phyloP scores from a whole-genome alignment of 208 protist genomes.

The Wallacemonas collosoma region DNA sequence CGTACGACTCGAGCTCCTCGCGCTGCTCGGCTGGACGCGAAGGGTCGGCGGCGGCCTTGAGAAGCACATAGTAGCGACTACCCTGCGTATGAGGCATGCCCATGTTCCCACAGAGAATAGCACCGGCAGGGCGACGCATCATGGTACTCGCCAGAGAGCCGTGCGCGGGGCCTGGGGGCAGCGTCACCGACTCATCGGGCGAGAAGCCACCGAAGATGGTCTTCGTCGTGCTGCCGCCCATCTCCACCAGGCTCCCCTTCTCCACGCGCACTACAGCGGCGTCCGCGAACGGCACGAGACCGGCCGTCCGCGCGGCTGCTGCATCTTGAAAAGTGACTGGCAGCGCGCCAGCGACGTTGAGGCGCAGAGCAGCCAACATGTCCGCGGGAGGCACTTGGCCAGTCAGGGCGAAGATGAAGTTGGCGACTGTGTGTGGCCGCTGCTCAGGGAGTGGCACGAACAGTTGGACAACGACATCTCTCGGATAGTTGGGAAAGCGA shows the following conservation, averaged over 20 bases:
- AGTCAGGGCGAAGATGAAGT: constrained; percentile 71
- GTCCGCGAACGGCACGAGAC: constrained; percentile 55
- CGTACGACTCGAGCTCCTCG: constrained; percentile 13
- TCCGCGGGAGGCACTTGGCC: constrained; percentile 51
- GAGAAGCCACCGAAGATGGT: constrained; percentile 81
- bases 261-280: constrained; percentile 71
- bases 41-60: constrained; percentile 31
- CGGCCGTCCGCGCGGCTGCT: constrained; percentile 28
- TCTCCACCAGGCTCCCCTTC: constrained; percentile 58
- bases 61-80: constrained; percentile 80
- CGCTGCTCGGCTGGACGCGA: constrained; percentile 19
- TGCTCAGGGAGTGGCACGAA: constrained; percentile 50
- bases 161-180: constrained; percentile 18
- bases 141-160: constrained; percentile 37
- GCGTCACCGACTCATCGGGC: constrained; percentile 47
- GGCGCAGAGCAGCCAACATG: constrained; percentile 29
- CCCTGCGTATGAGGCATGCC: constrained; percentile 70
- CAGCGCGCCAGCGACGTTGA: constrained; percentile 29
- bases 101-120: constrained; percentile 64
- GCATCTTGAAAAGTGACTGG: background rate
- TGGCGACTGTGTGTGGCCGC: constrained; percentile 58
- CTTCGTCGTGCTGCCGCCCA: constrained; percentile 83
- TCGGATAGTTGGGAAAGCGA: constrained; percentile 53
- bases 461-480: constrained; percentile 39
- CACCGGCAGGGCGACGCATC: constrained; percentile 54